Evolutionary conservation across 2,329 filamentous ascomycete species (phyloP).

Genomic region (Fusarium sp.): DNA sequence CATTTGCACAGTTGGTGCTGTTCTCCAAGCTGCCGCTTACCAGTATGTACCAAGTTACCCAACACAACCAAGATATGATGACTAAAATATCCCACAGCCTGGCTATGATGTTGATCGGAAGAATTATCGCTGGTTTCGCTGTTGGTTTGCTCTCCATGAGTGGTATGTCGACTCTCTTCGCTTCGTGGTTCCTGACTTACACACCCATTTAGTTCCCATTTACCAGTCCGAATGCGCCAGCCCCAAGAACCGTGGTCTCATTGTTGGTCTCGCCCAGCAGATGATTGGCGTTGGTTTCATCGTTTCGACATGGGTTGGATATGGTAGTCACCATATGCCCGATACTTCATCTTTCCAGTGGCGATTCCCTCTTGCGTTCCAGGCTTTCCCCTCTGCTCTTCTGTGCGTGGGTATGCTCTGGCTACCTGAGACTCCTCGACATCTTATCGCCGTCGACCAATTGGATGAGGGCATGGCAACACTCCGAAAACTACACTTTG

Average conservation of each 20-base stretch:
- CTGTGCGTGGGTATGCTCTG: conserved; percentile 45
- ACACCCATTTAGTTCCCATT: conserved; percentile 35
- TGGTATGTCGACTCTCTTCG: conserved; percentile 27
- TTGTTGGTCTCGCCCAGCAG: conserved; percentile 68
- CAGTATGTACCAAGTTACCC: conserved; percentile 31
- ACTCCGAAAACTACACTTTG: conserved; percentile 64
- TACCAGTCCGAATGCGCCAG: conserved; percentile 48
- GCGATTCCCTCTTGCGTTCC: conserved; percentile 48
- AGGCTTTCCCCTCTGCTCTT: conserved; percentile 42
- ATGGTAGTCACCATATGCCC: conserved; percentile 50
- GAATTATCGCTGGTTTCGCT: conserved; percentile 47
- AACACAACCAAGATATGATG: conserved; percentile 61
- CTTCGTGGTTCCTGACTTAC: conserved; percentile 60
- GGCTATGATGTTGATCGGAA: conserved; percentile 46
- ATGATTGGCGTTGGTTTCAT: conserved; percentile 70
- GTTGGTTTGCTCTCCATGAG: conserved; percentile 59
- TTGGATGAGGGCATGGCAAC: conserved; percentile 59
- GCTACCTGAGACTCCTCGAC: conserved; percentile 48
- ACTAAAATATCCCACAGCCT: conserved; percentile 59
- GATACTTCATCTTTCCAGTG: conserved; percentile 54
- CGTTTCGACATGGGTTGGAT: conserved; percentile 61
- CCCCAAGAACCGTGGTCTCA: conserved; percentile 52
- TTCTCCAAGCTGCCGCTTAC: conserved; percentile 66
- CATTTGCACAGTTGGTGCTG: conserved; percentile 66
- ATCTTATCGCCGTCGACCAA: conserved; percentile 54